A percentile compares a stretch with the other conserved stretches of the same genome.
Evolutionary conservation across 192 early-diverging fungal species (phyloP).

Genomic region (Chytriomyces hyalinus): DNA sequence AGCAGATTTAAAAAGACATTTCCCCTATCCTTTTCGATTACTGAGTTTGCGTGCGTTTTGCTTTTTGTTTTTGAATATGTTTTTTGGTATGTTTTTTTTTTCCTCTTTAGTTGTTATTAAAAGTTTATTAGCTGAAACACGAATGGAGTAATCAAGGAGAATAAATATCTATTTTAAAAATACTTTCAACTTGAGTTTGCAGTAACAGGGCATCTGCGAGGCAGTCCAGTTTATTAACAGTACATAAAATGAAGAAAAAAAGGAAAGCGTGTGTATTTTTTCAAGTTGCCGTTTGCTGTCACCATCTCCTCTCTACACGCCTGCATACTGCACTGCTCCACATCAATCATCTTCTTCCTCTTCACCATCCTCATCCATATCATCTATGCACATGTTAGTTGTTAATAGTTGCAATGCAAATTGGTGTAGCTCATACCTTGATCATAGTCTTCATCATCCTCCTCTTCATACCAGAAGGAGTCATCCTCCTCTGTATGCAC

Average conservation of each 20-base stretch:
- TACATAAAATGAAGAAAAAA: no score
- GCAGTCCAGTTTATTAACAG: no score
- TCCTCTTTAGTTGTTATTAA: neutral
- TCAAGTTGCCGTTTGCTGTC: neutral
- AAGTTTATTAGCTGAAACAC: no score
- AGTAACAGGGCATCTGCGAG: no score
- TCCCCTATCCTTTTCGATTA: no score
- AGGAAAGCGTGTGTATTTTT: neutral
- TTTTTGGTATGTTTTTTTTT: neutral
- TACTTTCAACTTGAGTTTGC: no score
- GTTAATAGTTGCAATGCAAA: no score
- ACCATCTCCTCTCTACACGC: neutral
- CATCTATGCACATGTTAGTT: conserved; percentile 9
- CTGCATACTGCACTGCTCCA: neutral
- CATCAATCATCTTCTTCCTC: conserved; percentile 28
- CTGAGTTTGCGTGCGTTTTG: conserved; percentile 8
- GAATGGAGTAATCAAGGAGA: no score
- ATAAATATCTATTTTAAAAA: no score
- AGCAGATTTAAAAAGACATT: neutral
- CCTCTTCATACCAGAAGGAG: conserved; percentile 53
- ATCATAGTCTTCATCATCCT: conserved; percentile 51
- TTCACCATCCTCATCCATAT: conserved; percentile 42
- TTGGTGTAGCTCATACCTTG: no score
- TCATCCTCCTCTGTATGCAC: conserved; percentile 46
- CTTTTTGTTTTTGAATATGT: neutral